Evolutionary conservation across 108 stramenopile species (phyloP).

Genomic region (Chaetoceros tenuissimus): DNA sequence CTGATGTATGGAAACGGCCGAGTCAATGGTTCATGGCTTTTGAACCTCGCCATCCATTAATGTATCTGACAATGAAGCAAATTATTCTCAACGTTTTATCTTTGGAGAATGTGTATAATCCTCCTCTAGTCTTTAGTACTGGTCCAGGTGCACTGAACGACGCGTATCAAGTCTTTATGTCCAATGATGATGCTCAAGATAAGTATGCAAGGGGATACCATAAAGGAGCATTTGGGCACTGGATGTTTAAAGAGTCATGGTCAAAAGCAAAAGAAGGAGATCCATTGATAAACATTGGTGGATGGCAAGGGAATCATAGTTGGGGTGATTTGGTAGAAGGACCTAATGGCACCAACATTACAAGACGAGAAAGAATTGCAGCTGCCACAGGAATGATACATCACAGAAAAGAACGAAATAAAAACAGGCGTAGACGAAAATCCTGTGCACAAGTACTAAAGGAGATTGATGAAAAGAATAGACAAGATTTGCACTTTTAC

Average conservation of each 20-base stretch:
- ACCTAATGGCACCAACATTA: constrained; percentile 13
- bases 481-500: too few relatives aligned
- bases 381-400: background rate
- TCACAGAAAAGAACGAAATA: background rate
- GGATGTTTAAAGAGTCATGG: background rate
- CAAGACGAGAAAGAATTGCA: constrained; percentile 1
- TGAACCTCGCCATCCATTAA: constrained; percentile 22
- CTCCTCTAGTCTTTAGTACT: constrained; percentile 24
- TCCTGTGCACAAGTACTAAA: too few relatives aligned
- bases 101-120: constrained; percentile 14
- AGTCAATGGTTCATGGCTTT: constrained; percentile 40
- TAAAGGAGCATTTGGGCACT: constrained; percentile 8
- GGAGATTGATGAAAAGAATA: too few relatives aligned
- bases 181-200: constrained; percentile 1
- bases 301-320: background rate
- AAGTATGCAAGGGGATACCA: too few relatives aligned
- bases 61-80: constrained; percentile 18
- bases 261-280: too few relatives aligned
- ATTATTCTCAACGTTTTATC: constrained; percentile 21
- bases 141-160: constrained; percentile 32
- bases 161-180: constrained; percentile 11
- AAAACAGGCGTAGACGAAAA: too few relatives aligned
- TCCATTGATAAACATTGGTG: too few relatives aligned
- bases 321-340: constrained; percentile 6
- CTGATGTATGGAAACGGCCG: constrained; percentile 22